Evolutionary conservation across 768 basidiomycete species (phyloP), one percentile per base, ranked within the genome.

Genomic region (Trametes villosa): DNA sequence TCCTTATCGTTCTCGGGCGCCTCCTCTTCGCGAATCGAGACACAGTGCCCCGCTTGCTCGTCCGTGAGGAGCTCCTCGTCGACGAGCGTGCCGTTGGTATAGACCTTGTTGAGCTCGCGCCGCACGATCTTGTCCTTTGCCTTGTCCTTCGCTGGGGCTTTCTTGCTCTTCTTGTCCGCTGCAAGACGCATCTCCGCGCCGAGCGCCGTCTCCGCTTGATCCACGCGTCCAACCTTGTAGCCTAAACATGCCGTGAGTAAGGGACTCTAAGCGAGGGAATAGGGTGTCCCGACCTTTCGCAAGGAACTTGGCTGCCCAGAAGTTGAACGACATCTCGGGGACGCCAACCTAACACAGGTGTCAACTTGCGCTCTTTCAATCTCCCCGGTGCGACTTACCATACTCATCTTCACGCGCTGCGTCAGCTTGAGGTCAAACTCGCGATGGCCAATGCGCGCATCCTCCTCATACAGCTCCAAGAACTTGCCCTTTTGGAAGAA

Each of bases 401-500:
- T 99, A 62, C 89, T 94, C 97, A 99, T 99, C 75, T 98, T 98
- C 46, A 98, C 97, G 62, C 97, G 79, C 56, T 88, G 81, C 0
- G 92, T 94, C 34, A 94, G 80, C 70, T 99, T 98, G 58, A 99
- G 77, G 67, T 98, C 97, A 70, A 99, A 99, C 56, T 96, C 87
- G 67, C 88, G 89, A 72, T 98, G 94, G 1, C 97, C 97, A 51
- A 94, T 84, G 13, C 89, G 82, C 1, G 96, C 96, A 73, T 98
- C 96, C 56, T 97, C 91, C 75, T 98, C 96, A 68, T 98, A 98
- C n/a, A 97, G 76, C 86, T 93, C 91, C 30, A 90, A 77, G 69
- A 94, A 94, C 77, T 94, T 94, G 49, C 97, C 97, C 85, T 99
- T 98, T 76, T 99, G 97, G 77, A 98, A 99, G 80, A 98, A 98